Evolutionary conservation across 1,284 basidiomycete species (phyloP), one percentile per base, ranked within the genome.

Genomic region (Tilletia walkeri): DNA sequence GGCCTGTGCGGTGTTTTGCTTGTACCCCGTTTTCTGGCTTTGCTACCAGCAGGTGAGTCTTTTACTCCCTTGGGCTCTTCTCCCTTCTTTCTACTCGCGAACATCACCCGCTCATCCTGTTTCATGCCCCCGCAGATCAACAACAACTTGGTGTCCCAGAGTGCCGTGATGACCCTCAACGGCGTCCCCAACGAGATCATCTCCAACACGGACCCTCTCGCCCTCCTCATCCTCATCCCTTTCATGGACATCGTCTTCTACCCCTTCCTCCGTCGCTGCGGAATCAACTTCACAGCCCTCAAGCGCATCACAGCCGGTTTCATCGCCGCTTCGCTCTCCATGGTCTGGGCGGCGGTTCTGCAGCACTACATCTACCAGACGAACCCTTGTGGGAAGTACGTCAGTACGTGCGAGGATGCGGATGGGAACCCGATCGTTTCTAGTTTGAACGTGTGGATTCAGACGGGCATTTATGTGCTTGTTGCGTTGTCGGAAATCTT

Each of bases 1-100:
- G 84, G 93, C 93, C 9, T 95, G 93, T 85, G 84, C 85, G 54
- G 92, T 95, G 70, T 94, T 95, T 85, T 81, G 87, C 61, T 93
- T 90, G 88, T 92, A 85, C 73, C 86, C 86, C 12, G 81, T 86
- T 74, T 87, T 86, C 83, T 83, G 81, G 75, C 80, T 86, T 54
- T 82, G 82, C 69, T 85, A 87, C 76, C 84, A 85, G 71, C 86
- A 86, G 79, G 76, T 85, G 66, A 82, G 79, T 54, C 20, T 3
- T 18, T 10, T 30, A 1, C 24, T 30, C 24, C 24, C 24, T 30
- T 30, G 24, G 24, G 24, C 24, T 1, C 24, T 30, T 30, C 24
- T 30, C 24, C 24, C 24, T 30, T 30, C 24, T 30, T 30, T 30
- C 24, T 30, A 30, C 24, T 30, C 24, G 24, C 24, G 24, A 30